Percentiles rank a stretch among this genome's conserved stretches.
Conservation (phyloP, 2,329 filamentous ascomycete species). For the Colletotrichum theobromicola region DNA sequence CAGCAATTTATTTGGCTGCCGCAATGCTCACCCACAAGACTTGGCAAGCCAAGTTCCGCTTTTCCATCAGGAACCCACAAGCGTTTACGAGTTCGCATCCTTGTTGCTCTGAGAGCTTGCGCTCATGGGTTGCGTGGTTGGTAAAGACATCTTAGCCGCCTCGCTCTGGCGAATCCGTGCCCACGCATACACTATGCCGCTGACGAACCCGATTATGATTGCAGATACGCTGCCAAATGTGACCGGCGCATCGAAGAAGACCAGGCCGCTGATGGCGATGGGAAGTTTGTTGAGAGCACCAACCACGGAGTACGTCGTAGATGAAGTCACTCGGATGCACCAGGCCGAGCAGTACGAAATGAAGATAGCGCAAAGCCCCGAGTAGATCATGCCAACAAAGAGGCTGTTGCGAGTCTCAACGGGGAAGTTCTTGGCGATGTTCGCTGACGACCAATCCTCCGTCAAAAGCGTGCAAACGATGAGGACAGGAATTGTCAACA, state of each 20-base stretch:
- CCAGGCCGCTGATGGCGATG: conserved; percentile 86
- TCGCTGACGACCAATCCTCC: conserved; percentile 91
- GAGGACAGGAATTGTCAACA: conserved; percentile 93
- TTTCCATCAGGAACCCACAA: neutral
- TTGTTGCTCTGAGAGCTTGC: conserved; percentile 90
- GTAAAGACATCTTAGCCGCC: conserved; percentile 67
- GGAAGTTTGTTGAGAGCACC: conserved; percentile 98
- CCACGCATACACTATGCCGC: conserved; percentile 87
- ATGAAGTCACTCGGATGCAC: conserved; percentile 97
- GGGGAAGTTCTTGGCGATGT: conserved; percentile 89
- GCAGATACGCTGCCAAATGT: conserved; percentile 92
- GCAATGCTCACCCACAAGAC: neutral
- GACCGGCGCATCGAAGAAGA: conserved; percentile 95
- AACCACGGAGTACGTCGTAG: conserved; percentile 98
- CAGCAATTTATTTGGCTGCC: neutral
- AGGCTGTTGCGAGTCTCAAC: conserved; percentile 78
- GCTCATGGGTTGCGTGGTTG: conserved; percentile 79
- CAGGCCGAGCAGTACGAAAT: conserved; percentile 99
- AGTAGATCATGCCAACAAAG: conserved; percentile 89
- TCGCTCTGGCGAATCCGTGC: conserved; percentile 83
- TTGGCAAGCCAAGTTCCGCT: neutral
- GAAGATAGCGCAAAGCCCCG: conserved; percentile 90
- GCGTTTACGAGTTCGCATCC: conserved; percentile 68
- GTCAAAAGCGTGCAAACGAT: conserved; percentile 79
- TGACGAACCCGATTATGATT: conserved; percentile 89